These are phyloP conservation scores for Globisporangium nagaii DNA, from an alignment of 352 stramenopile species.

Conservation along the genomic window DNA sequence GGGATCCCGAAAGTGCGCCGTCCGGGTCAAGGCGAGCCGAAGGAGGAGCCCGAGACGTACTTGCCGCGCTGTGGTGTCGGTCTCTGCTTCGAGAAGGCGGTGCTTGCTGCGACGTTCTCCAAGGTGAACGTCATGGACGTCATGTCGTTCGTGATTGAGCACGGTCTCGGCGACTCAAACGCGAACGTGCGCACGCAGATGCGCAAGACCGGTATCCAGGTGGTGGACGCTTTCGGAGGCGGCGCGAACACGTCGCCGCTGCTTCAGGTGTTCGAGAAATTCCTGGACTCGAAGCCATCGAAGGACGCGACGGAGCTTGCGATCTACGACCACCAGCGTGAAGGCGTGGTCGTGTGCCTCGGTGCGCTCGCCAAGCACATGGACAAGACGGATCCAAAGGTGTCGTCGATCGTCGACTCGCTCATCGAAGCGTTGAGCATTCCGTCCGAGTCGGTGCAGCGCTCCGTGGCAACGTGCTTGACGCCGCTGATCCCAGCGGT, in stretches of 20 bases:
- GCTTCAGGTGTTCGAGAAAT: slow-evolving; percentile 69
- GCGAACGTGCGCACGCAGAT: slow-evolving; percentile 72
- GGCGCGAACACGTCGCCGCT: slow-evolving; percentile 58
- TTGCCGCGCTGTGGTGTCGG: slow-evolving; percentile 69
- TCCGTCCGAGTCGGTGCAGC: slow-evolving; percentile 91
- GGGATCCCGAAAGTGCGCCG: slow-evolving; percentile 67
- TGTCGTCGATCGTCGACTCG: slow-evolving; percentile 82
- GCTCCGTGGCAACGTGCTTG: slow-evolving; percentile 88
- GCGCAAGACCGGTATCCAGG: slow-evolving; percentile 78
- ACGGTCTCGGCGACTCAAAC: slow-evolving; percentile 70
- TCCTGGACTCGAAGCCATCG: slow-evolving; percentile 57
- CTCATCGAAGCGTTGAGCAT: slow-evolving; percentile 87
- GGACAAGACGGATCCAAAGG: slow-evolving; percentile 83
- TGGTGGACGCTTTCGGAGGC: slow-evolving; percentile 66
- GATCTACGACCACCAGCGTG: slow-evolving; percentile 85
- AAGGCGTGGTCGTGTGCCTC: slow-evolving; percentile 88
- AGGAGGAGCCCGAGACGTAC: slow-evolving; percentile 53
- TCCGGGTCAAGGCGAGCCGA: slow-evolving; percentile 36
- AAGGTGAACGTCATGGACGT: slow-evolving; percentile 56
- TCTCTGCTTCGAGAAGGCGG: slow-evolving; percentile 73
- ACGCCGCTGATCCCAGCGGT: slow-evolving; percentile 83
- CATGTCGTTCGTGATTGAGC: slow-evolving; percentile 78
- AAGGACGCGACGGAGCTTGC: slow-evolving; percentile 40
- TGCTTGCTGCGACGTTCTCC: slow-evolving; percentile 35
- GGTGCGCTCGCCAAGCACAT: slow-evolving; percentile 89